These are phyloP conservation scores for Sugiyamaella floridensis DNA, from an alignment of 805 yeast genomes.

Conservation along the genomic window DNA sequence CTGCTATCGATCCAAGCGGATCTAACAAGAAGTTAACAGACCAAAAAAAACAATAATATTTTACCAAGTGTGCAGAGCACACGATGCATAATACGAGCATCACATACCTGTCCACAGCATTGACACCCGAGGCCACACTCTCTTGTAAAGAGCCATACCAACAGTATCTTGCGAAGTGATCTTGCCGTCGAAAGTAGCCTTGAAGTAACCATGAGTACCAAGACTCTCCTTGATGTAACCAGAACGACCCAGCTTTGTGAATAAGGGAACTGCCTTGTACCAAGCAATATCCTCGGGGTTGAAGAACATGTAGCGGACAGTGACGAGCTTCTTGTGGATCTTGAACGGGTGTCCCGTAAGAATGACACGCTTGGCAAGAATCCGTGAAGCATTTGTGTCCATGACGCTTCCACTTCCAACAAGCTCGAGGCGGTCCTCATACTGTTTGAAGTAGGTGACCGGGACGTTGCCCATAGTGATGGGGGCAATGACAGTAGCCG, in stretches of 20 bases:
- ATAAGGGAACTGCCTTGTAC: constrained; percentile 86
- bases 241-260: constrained; percentile 85
- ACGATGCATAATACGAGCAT: not conserved
- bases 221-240: constrained; percentile 92
- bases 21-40: too few species aligned
- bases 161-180: constrained; percentile 86
- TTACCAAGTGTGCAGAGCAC: not conserved
- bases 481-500: constrained; percentile 88
- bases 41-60: too few species aligned
- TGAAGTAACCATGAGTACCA: constrained; percentile 98
- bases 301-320: constrained; percentile 96
- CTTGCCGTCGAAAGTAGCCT: constrained; percentile 89
- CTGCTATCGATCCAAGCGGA: too few species aligned
- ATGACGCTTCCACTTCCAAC: constrained; percentile 87
- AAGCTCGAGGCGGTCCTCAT: constrained; percentile 43
- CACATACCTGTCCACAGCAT: constrained; percentile 13
- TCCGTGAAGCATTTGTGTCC: constrained; percentile 76
- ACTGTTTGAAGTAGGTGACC: constrained; percentile 63
- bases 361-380: constrained; percentile 80
- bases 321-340: constrained; percentile 86
- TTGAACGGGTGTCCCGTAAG: constrained; percentile 93
- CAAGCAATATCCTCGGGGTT: constrained; percentile 79
- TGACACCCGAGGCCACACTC: constrained; percentile 74
- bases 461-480: constrained; percentile 73
- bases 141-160: constrained; percentile 88